Percentiles rank a stretch among this genome's conserved stretches.
Conservation (phyloP, 345 rosid genomes). For the Clausena lansium region DNA sequence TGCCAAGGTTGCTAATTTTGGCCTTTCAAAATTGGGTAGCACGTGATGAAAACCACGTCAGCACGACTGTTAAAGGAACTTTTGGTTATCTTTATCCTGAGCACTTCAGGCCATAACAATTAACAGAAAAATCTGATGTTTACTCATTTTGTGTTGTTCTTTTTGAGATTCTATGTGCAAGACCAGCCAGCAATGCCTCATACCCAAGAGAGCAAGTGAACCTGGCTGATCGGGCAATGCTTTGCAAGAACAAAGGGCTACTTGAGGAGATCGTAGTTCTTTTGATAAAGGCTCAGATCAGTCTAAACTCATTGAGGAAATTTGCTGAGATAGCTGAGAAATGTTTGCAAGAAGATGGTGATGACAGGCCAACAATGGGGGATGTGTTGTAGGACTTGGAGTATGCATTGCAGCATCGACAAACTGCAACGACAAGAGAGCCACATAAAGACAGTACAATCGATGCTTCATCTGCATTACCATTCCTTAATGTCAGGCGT, state of each 20-base stretch:
- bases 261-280: conserved; percentile 47
- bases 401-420: conserved; percentile 42
- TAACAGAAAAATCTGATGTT: conserved; percentile 59
- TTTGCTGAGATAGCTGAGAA: conserved; percentile 47
- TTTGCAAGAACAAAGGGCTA: conserved; percentile 28
- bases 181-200: conserved; percentile 35
- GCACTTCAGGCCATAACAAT: conserved; percentile 41
- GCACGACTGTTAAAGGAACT: conserved; percentile 43
- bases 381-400: conserved; percentile 65
- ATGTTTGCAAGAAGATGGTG: conserved; percentile 53
- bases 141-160: conserved; percentile 59
- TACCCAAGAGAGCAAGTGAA: conserved; percentile 44
- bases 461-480: conserved; percentile 20
- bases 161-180: conserved; percentile 53
- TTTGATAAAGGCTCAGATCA: conserved; percentile 31
- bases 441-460: conserved; percentile 26
- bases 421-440: conserved; percentile 19
- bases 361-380: conserved; percentile 55
- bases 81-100: conserved; percentile 64
- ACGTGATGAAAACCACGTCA: conserved; percentile 34
- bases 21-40: conserved; percentile 43
- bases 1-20: conserved; percentile 61
- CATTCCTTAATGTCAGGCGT: conserved; percentile 14
- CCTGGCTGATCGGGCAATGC: conserved; percentile 49
- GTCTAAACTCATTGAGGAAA: conserved; percentile 43